Percentiles rank a stretch among this genome's conserved stretches.
Evolutionary conservation across 2,329 filamentous ascomycete species (phyloP).

Genomic region (Hymenoscyphus fraxineus): DNA sequence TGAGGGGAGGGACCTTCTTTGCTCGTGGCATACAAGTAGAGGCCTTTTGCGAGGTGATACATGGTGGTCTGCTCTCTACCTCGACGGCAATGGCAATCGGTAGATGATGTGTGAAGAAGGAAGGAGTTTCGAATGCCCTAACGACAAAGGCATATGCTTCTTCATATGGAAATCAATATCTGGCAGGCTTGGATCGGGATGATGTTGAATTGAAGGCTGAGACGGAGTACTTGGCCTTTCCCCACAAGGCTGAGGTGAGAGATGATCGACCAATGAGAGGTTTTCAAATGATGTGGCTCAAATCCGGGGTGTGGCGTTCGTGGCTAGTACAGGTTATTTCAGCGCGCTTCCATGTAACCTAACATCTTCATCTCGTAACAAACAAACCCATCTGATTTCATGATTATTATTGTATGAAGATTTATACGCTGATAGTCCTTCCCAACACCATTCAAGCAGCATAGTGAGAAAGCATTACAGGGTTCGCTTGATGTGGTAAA

Average conservation of each 20-base stretch:
- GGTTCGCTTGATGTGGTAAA: neutral
- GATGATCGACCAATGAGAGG: neutral
- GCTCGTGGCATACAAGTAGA: slow-evolving; percentile 92
- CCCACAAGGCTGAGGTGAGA: slow-evolving; percentile 13
- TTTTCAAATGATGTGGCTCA: neutral
- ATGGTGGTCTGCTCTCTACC: slow-evolving; percentile 44
- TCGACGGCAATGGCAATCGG: neutral
- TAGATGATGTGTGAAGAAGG: neutral
- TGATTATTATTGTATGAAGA: slow-evolving; percentile 11
- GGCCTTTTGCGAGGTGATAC: slow-evolving; percentile 94
- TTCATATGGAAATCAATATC: slow-evolving; percentile 6
- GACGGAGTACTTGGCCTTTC: neutral
- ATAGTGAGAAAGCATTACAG: neutral
- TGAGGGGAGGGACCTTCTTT: slow-evolving; percentile 71
- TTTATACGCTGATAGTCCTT: slow-evolving; percentile 13
- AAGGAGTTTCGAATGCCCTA: slow-evolving; percentile 9
- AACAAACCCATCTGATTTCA: neutral
- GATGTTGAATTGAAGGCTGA: slow-evolving; percentile 1
- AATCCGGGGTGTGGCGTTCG: neutral
- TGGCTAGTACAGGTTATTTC: neutral
- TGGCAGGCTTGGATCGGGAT: neutral
- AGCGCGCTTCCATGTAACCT: neutral
- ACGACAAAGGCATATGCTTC: slow-evolving; percentile 3
- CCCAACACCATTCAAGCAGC: slow-evolving; percentile 5
- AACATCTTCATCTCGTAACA: neutral